phyloP scores from a whole-genome alignment of 2,329 filamentous ascomycete genomes.

The Penicillium fuscoglaucum region DNA sequence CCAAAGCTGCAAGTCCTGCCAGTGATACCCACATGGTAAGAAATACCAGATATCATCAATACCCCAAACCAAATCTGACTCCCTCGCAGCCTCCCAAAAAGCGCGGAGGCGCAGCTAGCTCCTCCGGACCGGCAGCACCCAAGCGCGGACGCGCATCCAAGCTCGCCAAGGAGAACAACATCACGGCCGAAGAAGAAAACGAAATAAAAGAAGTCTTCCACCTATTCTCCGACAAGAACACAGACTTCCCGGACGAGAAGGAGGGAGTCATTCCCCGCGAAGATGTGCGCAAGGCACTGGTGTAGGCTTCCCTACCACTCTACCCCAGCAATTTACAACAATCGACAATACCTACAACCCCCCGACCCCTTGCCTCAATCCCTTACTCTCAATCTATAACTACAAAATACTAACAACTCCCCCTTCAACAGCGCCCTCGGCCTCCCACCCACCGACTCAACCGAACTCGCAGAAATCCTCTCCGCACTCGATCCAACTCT shows the following conservation, averaged over 20 bases:
- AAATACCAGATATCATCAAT: background rate
- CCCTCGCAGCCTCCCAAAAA: constrained; percentile 40
- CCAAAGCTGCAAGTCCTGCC: background rate
- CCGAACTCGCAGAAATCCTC: constrained; percentile 74
- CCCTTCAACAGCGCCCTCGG: constrained; percentile 68
- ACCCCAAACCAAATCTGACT: background rate
- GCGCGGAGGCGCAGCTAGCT: constrained; percentile 31
- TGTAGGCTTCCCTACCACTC: constrained; percentile 53
- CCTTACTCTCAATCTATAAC: background rate
- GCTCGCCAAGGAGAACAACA: constrained; percentile 87
- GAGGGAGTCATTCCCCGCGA: constrained; percentile 66
- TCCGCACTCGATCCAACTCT: constrained; percentile 79
- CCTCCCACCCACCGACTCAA: constrained; percentile 61
- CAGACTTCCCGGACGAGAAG: constrained; percentile 70
- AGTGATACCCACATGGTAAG: constrained; percentile 7
- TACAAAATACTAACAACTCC: background rate
- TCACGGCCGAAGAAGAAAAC: constrained; percentile 78
- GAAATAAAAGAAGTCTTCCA: constrained; percentile 90
- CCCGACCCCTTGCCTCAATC: background rate
- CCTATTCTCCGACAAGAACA: constrained; percentile 63
- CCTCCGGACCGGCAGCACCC: constrained; percentile 32
- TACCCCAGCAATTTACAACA: background rate
- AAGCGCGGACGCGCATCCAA: constrained; percentile 67
- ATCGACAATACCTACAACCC: background rate
- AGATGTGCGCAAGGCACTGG: constrained; percentile 70